These are phyloP conservation scores for Colletotrichum agaves DNA, from an alignment of 2,329 filamentous ascomycete genomes.

Conservation along the genomic window DNA sequence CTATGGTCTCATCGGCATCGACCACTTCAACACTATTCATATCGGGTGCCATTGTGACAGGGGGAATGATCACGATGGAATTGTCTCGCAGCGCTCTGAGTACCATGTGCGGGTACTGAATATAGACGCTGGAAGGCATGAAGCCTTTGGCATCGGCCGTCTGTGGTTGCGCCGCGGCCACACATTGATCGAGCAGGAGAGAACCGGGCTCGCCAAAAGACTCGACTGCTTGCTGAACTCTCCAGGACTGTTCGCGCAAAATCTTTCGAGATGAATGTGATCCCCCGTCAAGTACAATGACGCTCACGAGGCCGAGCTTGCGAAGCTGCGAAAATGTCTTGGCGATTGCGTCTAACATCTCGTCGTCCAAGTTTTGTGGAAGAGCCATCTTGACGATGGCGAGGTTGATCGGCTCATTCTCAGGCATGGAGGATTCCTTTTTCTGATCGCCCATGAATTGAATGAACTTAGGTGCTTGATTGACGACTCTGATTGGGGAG, in stretches of 20 bases:
- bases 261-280: conserved; percentile 52
- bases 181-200: conserved; percentile 62
- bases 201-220: conserved; percentile 74
- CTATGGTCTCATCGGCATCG: conserved; percentile 70
- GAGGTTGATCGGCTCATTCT: conserved; percentile 63
- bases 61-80: conserved; percentile 52
- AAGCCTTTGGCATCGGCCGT: conserved; percentile 23
- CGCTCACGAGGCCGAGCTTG: conserved; percentile 82
- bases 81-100: conserved; percentile 46
- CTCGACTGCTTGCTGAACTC: conserved; percentile 81
- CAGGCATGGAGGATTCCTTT: conserved; percentile 39
- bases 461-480: conserved; percentile 49
- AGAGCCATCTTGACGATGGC: conserved; percentile 87
- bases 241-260: conserved; percentile 73
- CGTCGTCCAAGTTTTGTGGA: conserved; percentile 76
- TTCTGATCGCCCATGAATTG: conserved; percentile 48
- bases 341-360: conserved; percentile 78
- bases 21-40: conserved; percentile 51
- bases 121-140: conserved; percentile 33
- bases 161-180: conserved; percentile 16
- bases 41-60: conserved; percentile 55
- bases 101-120: conserved; percentile 41
- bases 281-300: conserved; percentile 83
- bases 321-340: conserved; percentile 86
- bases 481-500: conserved; percentile 45